Base-by-base conservation (phyloP, 352 stramenopile genomes). In the Phytophthora tubulina region DNA sequence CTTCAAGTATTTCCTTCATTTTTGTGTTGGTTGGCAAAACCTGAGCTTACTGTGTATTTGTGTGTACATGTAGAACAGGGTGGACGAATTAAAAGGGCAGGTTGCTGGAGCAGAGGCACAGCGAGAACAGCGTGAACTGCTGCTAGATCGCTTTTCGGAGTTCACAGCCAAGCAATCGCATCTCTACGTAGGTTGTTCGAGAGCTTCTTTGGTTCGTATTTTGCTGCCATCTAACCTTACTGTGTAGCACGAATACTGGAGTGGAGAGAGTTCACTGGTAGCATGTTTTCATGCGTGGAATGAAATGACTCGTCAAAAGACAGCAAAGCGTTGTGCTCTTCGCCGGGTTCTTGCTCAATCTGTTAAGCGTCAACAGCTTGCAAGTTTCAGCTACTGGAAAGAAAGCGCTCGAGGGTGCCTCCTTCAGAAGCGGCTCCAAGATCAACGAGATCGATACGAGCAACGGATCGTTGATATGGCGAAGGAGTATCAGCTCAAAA, bases 401-500 rank as follows among this genome's bases (percentile, higher is more conserved):
- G 49, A 67, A 58, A 50, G 14, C 39, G 27, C 57, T 8, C 52
- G 45, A 5, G 11, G 31, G 21, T 14, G 51, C 8, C 36, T 36
- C 17, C 31, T 59, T 51, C 59, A 72, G 14, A 70, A 59, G 1
- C 59, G 70, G 33, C 51, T 86, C 36, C 63, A 84, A 49, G 59
- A 72, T 10, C 72, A 84, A 51, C 70, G 68, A 67, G 53, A 59
- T 41, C 63, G 69, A 8, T 72, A 78, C 30, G 76, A 82, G 30
- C 52, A 71, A 41, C 71, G 32, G 9, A 66, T 86, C 33, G 58
- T 78, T 0, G 63, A 75, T 14, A 67, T 75, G 21, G 66, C 61
- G 8, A 75, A 74, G 41, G 79, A 85, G 42, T 83, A 84, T 36
- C 74, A 83, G 33, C 55, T 82, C 10, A 81, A 81, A 68, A 76